phyloP scores from a whole-genome alignment of 2,329 filamentous ascomycete species.

The Penicillium sp. region DNA sequence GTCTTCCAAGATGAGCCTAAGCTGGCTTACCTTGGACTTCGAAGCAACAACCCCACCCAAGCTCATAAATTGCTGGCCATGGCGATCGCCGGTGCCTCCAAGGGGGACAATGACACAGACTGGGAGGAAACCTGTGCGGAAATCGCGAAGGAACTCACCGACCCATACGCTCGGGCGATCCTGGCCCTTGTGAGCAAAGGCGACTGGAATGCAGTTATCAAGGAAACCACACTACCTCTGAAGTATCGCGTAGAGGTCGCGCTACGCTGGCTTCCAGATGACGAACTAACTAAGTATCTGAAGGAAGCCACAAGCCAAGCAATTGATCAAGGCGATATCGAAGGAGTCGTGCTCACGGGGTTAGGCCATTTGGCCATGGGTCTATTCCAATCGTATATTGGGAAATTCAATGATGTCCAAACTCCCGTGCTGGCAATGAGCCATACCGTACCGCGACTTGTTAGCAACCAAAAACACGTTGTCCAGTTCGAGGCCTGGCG shows the following conservation, averaged over 20 bases:
- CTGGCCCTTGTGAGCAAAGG: slow-evolving; percentile 59
- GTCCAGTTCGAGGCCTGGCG: slow-evolving; percentile 59
- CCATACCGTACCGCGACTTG: slow-evolving; percentile 57
- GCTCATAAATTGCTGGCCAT: slow-evolving; percentile 57
- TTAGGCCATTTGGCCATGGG: slow-evolving; percentile 57
- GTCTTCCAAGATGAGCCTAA: slow-evolving; percentile 60
- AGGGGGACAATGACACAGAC: slow-evolving; percentile 51
- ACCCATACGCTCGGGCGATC: slow-evolving; percentile 62
- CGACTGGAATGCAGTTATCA: slow-evolving; percentile 58
- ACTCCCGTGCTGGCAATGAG: slow-evolving; percentile 61
- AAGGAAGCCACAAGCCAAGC: slow-evolving; percentile 52
- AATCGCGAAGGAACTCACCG: slow-evolving; percentile 60
- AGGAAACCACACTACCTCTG: slow-evolving; percentile 57
- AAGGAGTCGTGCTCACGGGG: slow-evolving; percentile 62
- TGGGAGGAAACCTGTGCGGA: slow-evolving; percentile 62
- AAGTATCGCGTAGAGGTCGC: slow-evolving; percentile 62
- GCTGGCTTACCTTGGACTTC: slow-evolving; percentile 56
- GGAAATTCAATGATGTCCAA: slow-evolving; percentile 60
- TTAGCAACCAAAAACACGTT: slow-evolving; percentile 53
- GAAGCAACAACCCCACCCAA: slow-evolving; percentile 52
- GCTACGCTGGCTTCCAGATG: slow-evolving; percentile 51
- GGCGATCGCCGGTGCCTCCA: slow-evolving; percentile 48
- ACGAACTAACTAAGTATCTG: slow-evolving; percentile 52
- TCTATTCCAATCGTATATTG: slow-evolving; percentile 60
- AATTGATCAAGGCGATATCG: slow-evolving; percentile 56